A percentile compares a stretch with the other conserved stretches of the same genome.
These are phyloP conservation scores for Paecilomyces dactylethromorphus DNA, from an alignment of 2,329 filamentous ascomycete species.

Conservation along the genomic window DNA sequence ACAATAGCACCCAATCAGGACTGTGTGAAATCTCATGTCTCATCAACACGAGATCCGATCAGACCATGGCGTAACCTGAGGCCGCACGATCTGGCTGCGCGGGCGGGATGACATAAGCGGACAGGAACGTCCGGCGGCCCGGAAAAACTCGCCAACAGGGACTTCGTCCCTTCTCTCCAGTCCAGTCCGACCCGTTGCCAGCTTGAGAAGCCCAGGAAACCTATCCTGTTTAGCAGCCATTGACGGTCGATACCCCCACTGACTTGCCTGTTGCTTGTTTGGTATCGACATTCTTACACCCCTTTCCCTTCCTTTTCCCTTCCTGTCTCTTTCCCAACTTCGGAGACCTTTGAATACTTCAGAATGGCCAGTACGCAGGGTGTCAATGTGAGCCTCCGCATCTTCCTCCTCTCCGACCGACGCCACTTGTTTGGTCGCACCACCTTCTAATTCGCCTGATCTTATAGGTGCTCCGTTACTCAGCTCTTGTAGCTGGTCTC, in stretches of 20 bases:
- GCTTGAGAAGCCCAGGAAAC: neutral
- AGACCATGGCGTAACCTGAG: neutral
- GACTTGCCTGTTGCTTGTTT: slow-evolving; percentile 18
- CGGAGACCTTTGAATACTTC: slow-evolving; percentile 26
- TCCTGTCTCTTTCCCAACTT: slow-evolving; percentile 33
- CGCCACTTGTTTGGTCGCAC: neutral
- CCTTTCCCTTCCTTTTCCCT: slow-evolving; percentile 28
- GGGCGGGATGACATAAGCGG: slow-evolving; percentile 33
- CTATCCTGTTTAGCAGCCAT: slow-evolving; percentile 24
- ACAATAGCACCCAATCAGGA: no score
- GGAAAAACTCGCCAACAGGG: slow-evolving; percentile 38
- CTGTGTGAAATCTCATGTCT: neutral
- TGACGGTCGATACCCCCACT: slow-evolving; percentile 27
- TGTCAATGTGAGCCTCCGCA: slow-evolving; percentile 52
- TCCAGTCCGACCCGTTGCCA: slow-evolving; percentile 10
- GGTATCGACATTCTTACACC: slow-evolving; percentile 17
- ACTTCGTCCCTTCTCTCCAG: slow-evolving; percentile 27
- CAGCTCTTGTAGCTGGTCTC: slow-evolving; percentile 82
- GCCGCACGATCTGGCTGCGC: slow-evolving; percentile 7
- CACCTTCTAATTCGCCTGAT: slow-evolving; percentile 15
- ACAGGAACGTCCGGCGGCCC: slow-evolving; percentile 21
- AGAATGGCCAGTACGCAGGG: slow-evolving; percentile 58
- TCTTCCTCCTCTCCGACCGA: slow-evolving; percentile 1
- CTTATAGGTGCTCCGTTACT: slow-evolving; percentile 87
- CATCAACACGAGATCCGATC: neutral